Percentiles rank a stretch among this genome's conserved stretches.
These are phyloP conservation scores for Cytospora schulzeri DNA, from an alignment of 2,329 filamentous ascomycete species.

Conservation along the genomic window DNA sequence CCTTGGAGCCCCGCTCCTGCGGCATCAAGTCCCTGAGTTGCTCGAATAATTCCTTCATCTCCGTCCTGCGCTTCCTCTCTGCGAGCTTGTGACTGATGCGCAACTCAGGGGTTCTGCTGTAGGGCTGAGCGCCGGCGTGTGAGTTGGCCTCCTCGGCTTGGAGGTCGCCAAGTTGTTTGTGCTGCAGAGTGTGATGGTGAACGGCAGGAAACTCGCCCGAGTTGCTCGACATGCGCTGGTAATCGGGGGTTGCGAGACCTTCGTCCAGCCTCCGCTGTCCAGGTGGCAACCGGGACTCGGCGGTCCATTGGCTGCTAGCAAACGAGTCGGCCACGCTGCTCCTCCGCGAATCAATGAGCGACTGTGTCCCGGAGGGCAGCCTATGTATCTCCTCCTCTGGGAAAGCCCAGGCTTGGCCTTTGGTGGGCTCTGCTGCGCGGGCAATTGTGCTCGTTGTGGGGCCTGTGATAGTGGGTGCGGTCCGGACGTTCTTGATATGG, in stretches of 20 bases:
- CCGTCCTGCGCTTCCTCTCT: slow-evolving; percentile 78
- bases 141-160: slow-evolving; percentile 60
- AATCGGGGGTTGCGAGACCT: slow-evolving; percentile 46
- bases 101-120: slow-evolving; percentile 80
- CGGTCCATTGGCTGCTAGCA: slow-evolving; percentile 77
- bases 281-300: slow-evolving; percentile 69
- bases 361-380: slow-evolving; percentile 48
- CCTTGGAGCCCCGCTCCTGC: slow-evolving; percentile 79
- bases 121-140: slow-evolving; percentile 66
- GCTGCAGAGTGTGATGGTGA: slow-evolving; percentile 77
- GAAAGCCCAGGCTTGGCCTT: slow-evolving; percentile 83
- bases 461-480: slow-evolving; percentile 76
- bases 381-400: slow-evolving; percentile 69
- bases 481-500: slow-evolving; percentile 56
- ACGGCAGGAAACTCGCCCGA: slow-evolving; percentile 60
- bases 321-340: slow-evolving; percentile 78
- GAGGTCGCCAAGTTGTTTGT: slow-evolving; percentile 69
- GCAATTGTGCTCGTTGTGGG: slow-evolving; percentile 66
- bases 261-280: slow-evolving; percentile 76
- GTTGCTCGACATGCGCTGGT: slow-evolving; percentile 50
- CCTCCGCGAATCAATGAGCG: slow-evolving; percentile 66
- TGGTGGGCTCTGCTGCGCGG: slow-evolving; percentile 75
- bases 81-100: slow-evolving; percentile 84
- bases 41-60: slow-evolving; percentile 88
- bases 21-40: slow-evolving; percentile 77